phyloP scores from a whole-genome alignment of 2,329 filamentous ascomycete species.

The Emericellopsis cladophorae region DNA sequence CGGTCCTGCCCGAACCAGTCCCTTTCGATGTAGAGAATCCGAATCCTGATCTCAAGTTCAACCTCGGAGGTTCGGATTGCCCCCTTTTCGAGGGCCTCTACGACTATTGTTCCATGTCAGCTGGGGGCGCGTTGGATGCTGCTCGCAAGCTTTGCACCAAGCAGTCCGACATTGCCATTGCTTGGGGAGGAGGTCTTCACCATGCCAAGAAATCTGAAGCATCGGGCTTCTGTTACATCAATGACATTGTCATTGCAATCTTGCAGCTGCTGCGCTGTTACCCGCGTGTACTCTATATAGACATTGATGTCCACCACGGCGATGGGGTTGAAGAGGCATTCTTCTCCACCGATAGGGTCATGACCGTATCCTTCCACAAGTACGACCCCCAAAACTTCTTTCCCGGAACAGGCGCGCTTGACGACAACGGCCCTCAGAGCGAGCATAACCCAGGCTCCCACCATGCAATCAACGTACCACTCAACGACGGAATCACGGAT shows the following conservation, averaged over 20 bases:
- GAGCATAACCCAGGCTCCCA: slow-evolving; percentile 80
- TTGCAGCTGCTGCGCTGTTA: slow-evolving; percentile 74
- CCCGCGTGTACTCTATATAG: slow-evolving; percentile 83
- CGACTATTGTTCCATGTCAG: slow-evolving; percentile 89
- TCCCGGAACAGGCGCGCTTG: slow-evolving; percentile 77
- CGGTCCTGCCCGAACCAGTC: slow-evolving; percentile 51
- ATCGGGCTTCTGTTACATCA: slow-evolving; percentile 96
- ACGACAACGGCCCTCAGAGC: slow-evolving; percentile 72
- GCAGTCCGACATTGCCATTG: slow-evolving; percentile 90
- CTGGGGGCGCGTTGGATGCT: slow-evolving; percentile 81
- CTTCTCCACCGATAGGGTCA: slow-evolving; percentile 77
- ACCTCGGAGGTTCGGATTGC: slow-evolving; percentile 83
- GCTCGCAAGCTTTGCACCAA: slow-evolving; percentile 76
- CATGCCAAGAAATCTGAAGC: slow-evolving; percentile 93
- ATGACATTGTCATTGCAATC: slow-evolving; percentile 92
- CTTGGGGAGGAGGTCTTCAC: slow-evolving; percentile 93
- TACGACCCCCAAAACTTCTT: slow-evolving; percentile 80
- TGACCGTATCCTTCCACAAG: slow-evolving; percentile 94
- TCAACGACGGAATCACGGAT: slow-evolving; percentile 85
- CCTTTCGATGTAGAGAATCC: slow-evolving; percentile 53
- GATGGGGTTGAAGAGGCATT: slow-evolving; percentile 89
- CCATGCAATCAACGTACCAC: slow-evolving; percentile 80
- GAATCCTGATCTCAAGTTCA: slow-evolving; percentile 59
- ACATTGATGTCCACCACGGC: slow-evolving; percentile 86
- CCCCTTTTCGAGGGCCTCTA: slow-evolving; percentile 93